Conservation (phyloP, 2,329 filamentous ascomycete species). For the Teratosphaeriaceae sp. region DNA sequence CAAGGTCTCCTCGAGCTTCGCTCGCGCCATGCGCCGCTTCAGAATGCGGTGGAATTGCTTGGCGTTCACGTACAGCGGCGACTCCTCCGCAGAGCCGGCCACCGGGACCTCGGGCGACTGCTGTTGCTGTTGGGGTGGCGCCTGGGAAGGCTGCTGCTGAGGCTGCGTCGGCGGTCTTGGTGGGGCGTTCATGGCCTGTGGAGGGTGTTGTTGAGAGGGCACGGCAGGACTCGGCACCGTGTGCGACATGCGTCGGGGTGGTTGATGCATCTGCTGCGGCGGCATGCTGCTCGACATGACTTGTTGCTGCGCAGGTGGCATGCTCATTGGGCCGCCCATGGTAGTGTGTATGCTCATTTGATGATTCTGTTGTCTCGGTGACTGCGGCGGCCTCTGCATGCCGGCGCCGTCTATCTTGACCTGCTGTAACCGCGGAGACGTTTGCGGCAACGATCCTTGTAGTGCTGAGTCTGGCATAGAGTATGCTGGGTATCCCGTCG, state of each 20-base stretch:
- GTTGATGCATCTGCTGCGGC: slow-evolving; percentile 28
- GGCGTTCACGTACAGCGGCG: slow-evolving; percentile 93
- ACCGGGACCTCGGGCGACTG: slow-evolving; percentile 71
- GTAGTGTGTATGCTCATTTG: slow-evolving; percentile 45
- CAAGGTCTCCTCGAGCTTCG: slow-evolving; percentile 87
- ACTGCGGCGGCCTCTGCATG: slow-evolving; percentile 62
- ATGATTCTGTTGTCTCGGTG: slow-evolving; percentile 61
- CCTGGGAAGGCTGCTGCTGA: slow-evolving; percentile 46
- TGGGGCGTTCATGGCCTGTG: slow-evolving; percentile 51
- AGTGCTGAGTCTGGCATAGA: slow-evolving; percentile 62
- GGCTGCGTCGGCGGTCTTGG: slow-evolving; percentile 69
- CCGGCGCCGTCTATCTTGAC: slow-evolving; percentile 52
- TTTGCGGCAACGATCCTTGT: slow-evolving; percentile 56
- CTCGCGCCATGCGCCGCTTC: slow-evolving; percentile 85
- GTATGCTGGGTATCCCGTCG: slow-evolving; percentile 72
- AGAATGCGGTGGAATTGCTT: slow-evolving; percentile 98
- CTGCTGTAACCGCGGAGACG: slow-evolving; percentile 68
- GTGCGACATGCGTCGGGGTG: slow-evolving; percentile 61
- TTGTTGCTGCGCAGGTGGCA: slow-evolving; percentile 48
- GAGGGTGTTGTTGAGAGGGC: slow-evolving; percentile 23
- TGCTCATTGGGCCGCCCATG: slow-evolving; percentile 41
- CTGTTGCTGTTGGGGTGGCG: slow-evolving; percentile 46
- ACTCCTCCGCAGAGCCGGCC: slow-evolving; percentile 69
- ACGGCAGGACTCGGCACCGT: slow-evolving; percentile 62
- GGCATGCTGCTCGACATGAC: slow-evolving; percentile 41